Percentiles rank a stretch among this genome's conserved stretches.
phyloP scores from a whole-genome alignment of 2,329 filamentous ascomycete genomes.

The Cladosporium halotolerans region DNA sequence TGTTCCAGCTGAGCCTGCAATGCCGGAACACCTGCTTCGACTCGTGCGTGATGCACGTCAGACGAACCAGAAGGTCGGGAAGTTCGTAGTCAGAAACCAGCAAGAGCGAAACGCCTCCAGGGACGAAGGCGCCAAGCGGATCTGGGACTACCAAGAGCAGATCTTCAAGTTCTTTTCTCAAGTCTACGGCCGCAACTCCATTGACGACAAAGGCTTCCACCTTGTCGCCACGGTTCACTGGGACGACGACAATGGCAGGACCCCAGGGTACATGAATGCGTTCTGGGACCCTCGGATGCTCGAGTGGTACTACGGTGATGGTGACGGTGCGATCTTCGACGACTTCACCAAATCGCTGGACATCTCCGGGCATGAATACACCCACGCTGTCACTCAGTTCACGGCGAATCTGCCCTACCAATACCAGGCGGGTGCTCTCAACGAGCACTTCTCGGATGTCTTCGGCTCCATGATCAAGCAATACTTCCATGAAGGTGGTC shows the following conservation, averaged over 20 bases:
- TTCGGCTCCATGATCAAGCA: not conserved
- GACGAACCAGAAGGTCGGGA: not conserved
- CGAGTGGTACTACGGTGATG: not conserved
- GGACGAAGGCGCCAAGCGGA: not conserved
- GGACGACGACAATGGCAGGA: not conserved
- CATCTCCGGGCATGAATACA: not conserved
- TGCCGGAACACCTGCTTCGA: not conserved
- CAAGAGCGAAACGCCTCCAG: not conserved
- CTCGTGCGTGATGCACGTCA: not conserved
- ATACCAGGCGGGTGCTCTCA: not conserved
- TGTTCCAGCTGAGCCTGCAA: not conserved
- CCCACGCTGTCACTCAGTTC: constrained; percentile 1
- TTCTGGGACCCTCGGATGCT: constrained; percentile 1
- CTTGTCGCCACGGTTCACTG: not conserved
- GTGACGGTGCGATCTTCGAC: constrained; percentile 1
- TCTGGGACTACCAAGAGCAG: not conserved
- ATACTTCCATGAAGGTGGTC: not conserved
- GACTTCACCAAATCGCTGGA: not conserved
- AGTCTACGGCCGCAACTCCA: constrained; percentile 1
- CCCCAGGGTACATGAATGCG: not conserved
- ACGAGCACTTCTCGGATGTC: constrained; percentile 2
- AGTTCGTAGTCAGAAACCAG: not conserved
- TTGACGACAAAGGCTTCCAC: constrained; percentile 4
- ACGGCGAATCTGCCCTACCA: not conserved
- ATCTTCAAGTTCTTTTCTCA: not conserved